These are phyloP conservation scores for Azolla pinnata DNA, from an alignment of 75 land plant species.

Conservation along the genomic window DNA sequence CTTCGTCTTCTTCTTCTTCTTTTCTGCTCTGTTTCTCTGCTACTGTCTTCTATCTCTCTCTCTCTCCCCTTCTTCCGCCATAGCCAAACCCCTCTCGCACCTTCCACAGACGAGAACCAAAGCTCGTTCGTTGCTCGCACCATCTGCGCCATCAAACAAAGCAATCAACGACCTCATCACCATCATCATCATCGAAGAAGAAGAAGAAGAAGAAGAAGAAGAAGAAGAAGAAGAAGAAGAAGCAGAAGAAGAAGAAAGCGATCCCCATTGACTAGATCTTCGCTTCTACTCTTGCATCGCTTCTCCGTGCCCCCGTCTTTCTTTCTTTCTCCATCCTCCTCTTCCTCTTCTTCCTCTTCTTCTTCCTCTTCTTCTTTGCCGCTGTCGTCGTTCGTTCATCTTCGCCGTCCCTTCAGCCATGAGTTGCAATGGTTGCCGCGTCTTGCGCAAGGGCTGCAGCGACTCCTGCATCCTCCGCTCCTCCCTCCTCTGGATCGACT, in stretches of 20 bases:
- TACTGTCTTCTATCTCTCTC: neutral
- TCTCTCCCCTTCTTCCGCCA: neutral
- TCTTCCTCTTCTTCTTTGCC: neutral
- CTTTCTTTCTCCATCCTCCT: conserved; percentile 1
- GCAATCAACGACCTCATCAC: neutral
- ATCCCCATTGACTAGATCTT: no score
- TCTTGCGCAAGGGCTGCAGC: conserved; percentile 85
- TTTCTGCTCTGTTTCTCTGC: no score
- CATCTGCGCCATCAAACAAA: neutral
- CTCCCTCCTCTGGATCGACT: conserved; percentile 76
- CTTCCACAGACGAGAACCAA: neutral
- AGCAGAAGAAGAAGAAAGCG: no score
- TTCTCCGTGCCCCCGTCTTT: neutral
- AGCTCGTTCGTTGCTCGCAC: neutral
- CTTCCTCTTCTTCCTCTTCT: neutral
- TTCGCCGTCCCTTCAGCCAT: conserved; percentile 16
- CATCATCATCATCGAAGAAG: no score
- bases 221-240: no score
- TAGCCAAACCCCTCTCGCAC: neutral
- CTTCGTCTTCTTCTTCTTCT: no score
- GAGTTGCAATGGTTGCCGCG: conserved; percentile 96
- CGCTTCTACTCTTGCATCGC: no score
- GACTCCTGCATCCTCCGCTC: conserved; percentile 70
- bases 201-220: no score
- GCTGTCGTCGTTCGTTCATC: neutral